A percentile compares a stretch with the other conserved stretches of the same genome.
These are phyloP conservation scores for Hydnum rufescens DNA, from an alignment of 768 basidiomycete genomes.

Conservation along the genomic window DNA sequence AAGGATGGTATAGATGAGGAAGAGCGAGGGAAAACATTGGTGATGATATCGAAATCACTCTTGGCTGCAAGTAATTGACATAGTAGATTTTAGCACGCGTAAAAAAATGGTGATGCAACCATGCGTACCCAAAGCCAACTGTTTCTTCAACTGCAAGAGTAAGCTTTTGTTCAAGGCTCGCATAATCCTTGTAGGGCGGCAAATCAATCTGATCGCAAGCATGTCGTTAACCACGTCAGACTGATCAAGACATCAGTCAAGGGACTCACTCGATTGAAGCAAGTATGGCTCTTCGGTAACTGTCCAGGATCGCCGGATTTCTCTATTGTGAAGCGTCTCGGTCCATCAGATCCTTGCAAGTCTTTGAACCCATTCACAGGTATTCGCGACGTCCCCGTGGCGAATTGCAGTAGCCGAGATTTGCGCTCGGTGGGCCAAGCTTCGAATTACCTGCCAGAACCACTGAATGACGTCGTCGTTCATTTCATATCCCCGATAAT, in stretches of 20 bases:
- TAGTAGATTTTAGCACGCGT: too few species aligned
- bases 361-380: conserved; percentile 99
- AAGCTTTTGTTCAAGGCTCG: conserved; percentile 83
- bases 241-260: background rate
- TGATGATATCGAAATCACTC: too few species aligned
- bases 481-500: conserved; percentile 91
- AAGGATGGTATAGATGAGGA: too few species aligned
- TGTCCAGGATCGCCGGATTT: conserved; percentile 95
- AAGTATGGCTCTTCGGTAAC: conserved; percentile 92
- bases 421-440: conserved; percentile 98
- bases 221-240: background rate
- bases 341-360: conserved; percentile 92
- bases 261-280: conserved; percentile 50
- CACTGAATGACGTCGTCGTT: conserved; percentile 95
- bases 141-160: conserved; percentile 91
- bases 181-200: conserved; percentile 95
- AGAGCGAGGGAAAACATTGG: too few species aligned
- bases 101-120: too few species aligned
- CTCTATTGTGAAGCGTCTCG: conserved; percentile 93
- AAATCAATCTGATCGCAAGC: conserved; percentile 49
- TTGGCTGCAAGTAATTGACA: too few species aligned
- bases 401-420: conserved; percentile 87
- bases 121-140: conserved; percentile 76
- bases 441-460: conserved; percentile 99
- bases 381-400: conserved; percentile 90